Percentiles rank a stretch among this genome's conserved stretches.
Evolutionary conservation across 169 alveolate species (phyloP).

Genomic region (Eimeria tenella): DNA sequence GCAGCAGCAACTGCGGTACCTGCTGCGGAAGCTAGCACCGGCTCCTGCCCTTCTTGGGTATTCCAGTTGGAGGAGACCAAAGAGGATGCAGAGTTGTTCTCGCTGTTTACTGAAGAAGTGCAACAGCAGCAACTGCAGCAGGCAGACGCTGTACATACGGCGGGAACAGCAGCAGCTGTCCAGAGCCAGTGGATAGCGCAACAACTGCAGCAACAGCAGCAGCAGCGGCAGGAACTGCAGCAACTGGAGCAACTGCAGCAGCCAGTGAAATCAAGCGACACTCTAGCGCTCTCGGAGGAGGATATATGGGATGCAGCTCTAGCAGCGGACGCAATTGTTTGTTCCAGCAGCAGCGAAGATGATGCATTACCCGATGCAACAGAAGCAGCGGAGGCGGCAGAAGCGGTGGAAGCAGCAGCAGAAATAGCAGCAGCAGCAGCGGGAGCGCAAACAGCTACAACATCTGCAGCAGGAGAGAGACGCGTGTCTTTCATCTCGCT

Average conservation of each 20-base stretch:
- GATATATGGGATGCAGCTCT: neutral
- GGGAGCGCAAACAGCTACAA: neutral
- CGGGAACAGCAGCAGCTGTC: constrained; percentile 3
- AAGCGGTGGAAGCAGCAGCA: neutral
- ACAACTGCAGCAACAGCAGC: constrained; percentile 29
- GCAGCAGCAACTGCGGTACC: neutral
- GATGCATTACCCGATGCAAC: neutral
- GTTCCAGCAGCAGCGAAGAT: neutral
- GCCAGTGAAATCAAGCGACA: neutral
- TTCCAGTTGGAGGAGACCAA: neutral
- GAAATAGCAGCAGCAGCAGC: neutral
- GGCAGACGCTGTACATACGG: constrained; percentile 19
- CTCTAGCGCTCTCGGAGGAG: neutral
- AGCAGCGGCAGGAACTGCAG: neutral
- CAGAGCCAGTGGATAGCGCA: constrained; percentile 30
- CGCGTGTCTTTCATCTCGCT: neutral
- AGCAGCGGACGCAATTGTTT: neutral
- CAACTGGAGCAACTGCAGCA: neutral
- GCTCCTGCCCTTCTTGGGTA: neutral
- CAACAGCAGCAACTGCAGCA: constrained; percentile 24
- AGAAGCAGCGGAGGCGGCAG: neutral
- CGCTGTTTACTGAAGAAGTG: neutral
- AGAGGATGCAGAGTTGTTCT: neutral
- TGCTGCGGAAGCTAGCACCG: too few relatives aligned
- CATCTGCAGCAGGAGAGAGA: neutral